These are phyloP conservation scores for Urostyla sp. DNA, from an alignment of 73 alveolate genomes.

Conservation along the genomic window DNA sequence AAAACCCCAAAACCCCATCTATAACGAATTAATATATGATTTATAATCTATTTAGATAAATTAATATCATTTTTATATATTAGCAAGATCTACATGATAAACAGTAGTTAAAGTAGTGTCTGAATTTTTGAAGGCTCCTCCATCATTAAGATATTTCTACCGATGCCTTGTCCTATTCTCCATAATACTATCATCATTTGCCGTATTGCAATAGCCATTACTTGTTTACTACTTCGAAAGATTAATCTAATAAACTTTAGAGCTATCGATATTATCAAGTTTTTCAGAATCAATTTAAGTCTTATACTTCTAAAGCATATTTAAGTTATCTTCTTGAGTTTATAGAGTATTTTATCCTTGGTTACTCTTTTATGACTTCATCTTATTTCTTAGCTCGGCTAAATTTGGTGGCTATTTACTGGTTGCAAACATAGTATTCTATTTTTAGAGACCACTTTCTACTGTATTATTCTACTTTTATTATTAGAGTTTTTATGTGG, in stretches of 20 bases:
- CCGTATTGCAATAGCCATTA: not conserved
- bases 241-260: too few species aligned
- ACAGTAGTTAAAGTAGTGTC: too few species aligned
- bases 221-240: too few species aligned
- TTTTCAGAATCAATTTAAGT: slow-evolving; percentile 35
- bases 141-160: slow-evolving; percentile 24
- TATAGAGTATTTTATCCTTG: not conserved
- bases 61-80: too few species aligned
- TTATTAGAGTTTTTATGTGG: not conserved
- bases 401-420: slow-evolving; percentile 23
- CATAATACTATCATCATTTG: not conserved
- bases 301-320: slow-evolving; percentile 45
- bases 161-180: not conserved
- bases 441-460: too few species aligned
- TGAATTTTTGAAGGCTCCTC: too few species aligned
- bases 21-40: too few species aligned
- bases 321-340: slow-evolving; percentile 47
- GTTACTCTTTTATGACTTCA: slow-evolving; percentile 33
- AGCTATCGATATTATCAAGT: too few species aligned
- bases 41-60: too few species aligned
- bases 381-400: slow-evolving; percentile 46
- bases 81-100: too few species aligned
- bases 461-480: slow-evolving; percentile 7
- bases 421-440: too few species aligned
- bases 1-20: too few species aligned